phyloP scores from a whole-genome alignment of 1,139 yeast genomes.

The Zygoascus sp. region DNA sequence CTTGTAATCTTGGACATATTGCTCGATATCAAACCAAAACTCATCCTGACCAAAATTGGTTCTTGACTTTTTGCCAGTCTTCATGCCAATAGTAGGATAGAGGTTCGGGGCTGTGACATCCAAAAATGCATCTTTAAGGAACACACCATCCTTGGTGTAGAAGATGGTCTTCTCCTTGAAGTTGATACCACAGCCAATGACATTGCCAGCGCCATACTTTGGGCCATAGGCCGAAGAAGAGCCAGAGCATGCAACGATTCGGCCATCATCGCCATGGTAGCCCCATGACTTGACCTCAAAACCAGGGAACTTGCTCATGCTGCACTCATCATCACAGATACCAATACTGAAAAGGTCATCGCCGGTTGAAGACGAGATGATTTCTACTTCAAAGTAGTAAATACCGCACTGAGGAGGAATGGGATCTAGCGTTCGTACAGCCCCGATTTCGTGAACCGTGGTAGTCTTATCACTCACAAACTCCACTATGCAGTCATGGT shows the following conservation, averaged over 20 bases:
- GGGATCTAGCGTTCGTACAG: constrained; percentile 41
- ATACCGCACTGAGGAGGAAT: constrained; percentile 47
- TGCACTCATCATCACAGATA: constrained; percentile 30
- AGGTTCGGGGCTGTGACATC: constrained; percentile 38
- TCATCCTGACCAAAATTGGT: constrained; percentile 70
- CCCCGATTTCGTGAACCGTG: constrained; percentile 19
- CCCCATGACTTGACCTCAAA: constrained; percentile 51
- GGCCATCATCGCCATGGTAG: constrained; percentile 56
- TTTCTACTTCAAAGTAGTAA: constrained; percentile 51
- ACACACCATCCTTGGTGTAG: constrained; percentile 77
- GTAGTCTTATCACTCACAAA: constrained; percentile 16
- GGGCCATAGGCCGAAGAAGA: constrained; percentile 42
- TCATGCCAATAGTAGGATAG: constrained; percentile 48
- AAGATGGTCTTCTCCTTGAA: constrained; percentile 60
- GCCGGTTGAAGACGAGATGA: constrained; percentile 11
- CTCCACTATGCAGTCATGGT: constrained; percentile 18
- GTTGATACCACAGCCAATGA: constrained; percentile 82
- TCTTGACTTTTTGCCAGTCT: constrained; percentile 45
- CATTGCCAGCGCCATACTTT: constrained; percentile 53
- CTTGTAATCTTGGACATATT: constrained; percentile 52
- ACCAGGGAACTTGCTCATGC: constrained; percentile 39
- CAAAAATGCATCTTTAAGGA: constrained; percentile 49
- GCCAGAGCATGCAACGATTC: constrained; percentile 42
- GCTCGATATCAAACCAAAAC: constrained; percentile 67
- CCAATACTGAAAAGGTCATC: constrained; percentile 32